Percentiles rank a stretch among this genome's conserved stretches.
phyloP scores from a whole-genome alignment of 2,329 filamentous ascomycete species.

The Venturiaceae sp. region DNA sequence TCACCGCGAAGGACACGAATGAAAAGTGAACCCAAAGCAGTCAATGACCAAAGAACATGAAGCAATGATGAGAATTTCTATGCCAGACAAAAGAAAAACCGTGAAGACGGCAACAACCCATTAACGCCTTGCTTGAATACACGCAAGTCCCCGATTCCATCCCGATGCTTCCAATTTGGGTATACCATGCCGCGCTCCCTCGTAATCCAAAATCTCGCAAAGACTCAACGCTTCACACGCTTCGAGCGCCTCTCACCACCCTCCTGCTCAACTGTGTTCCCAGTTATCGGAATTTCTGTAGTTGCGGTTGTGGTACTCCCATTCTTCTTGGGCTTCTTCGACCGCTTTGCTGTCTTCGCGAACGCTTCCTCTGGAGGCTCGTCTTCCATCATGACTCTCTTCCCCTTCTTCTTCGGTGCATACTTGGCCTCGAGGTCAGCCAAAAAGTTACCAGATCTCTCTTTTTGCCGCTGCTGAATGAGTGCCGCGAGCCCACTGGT shows the following conservation, averaged over 20 bases:
- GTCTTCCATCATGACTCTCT: conserved; percentile 40
- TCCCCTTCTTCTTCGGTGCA: conserved; percentile 30
- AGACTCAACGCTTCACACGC: not conserved
- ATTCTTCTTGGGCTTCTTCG: not conserved
- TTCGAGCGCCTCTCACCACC: not conserved
- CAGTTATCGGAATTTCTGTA: too few species aligned
- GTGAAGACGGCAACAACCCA: not conserved
- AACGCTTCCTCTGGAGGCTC: conserved; percentile 57
- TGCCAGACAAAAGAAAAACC: not conserved
- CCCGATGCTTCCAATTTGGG: not conserved
- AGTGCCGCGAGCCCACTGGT: conserved; percentile 51
- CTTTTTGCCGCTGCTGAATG: conserved; percentile 62
- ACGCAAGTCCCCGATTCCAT: not conserved
- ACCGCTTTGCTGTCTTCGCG: conserved; percentile 2
- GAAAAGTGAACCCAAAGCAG: too few species aligned
- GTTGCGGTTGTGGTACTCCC: not conserved
- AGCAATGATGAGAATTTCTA: not conserved
- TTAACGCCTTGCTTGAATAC: not conserved
- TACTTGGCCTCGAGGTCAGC: conserved; percentile 74
- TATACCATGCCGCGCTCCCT: not conserved
- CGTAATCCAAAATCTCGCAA: not conserved
- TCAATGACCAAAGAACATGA: not conserved
- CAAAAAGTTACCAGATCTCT: conserved; percentile 51
- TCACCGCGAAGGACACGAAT: too few species aligned
- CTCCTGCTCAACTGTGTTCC: not conserved